Conservation (phyloP, 805 yeast species). For the Zygosaccharomyces siamensis region DNA sequence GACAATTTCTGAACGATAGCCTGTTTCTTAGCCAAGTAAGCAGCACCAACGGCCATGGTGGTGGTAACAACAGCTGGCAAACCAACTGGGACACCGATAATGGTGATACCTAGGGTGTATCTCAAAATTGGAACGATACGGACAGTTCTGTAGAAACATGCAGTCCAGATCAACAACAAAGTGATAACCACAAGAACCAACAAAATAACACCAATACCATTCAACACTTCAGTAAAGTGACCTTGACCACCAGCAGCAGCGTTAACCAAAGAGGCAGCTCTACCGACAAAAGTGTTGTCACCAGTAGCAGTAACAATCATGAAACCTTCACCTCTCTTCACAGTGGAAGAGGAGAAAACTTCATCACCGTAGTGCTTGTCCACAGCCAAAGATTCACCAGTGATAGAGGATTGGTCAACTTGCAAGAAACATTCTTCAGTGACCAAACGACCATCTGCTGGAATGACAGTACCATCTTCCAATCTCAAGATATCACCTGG, state of each 20-base stretch:
- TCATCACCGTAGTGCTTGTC: constrained; percentile 87
- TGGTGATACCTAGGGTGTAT: constrained; percentile 91
- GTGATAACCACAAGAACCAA: constrained; percentile 85
- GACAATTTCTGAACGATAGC: constrained; percentile 96
- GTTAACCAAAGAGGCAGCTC: constrained; percentile 95
- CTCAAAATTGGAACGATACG: constrained; percentile 82
- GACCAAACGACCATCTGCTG: constrained; percentile 88
- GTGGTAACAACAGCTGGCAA: constrained; percentile 98
- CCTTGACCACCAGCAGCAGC: constrained; percentile 90
- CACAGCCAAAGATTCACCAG: constrained; percentile 96
- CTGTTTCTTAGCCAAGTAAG: constrained; percentile 93
- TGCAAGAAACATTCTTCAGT: constrained; percentile 83
- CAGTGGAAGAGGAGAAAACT: constrained; percentile 87
- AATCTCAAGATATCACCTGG: constrained; percentile 92
- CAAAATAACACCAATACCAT: constrained; percentile 93
- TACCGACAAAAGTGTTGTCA: constrained; percentile 92
- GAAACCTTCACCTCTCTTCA: constrained; percentile 92
- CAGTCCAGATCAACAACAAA: constrained; percentile 83
- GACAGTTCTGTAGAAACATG: constrained; percentile 90
- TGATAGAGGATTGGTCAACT: constrained; percentile 93
- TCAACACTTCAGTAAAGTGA: constrained; percentile 95
- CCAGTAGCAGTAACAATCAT: constrained; percentile 94
- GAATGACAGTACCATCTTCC: constrained; percentile 90
- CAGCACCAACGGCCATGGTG: constrained; percentile 99
- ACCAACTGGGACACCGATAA: constrained; percentile 98